A percentile compares a stretch with the other conserved stretches of the same genome.
These are phyloP conservation scores for Jacaranda mimosifolia DNA, from an alignment of 257 asterid species.

Conservation along the genomic window DNA sequence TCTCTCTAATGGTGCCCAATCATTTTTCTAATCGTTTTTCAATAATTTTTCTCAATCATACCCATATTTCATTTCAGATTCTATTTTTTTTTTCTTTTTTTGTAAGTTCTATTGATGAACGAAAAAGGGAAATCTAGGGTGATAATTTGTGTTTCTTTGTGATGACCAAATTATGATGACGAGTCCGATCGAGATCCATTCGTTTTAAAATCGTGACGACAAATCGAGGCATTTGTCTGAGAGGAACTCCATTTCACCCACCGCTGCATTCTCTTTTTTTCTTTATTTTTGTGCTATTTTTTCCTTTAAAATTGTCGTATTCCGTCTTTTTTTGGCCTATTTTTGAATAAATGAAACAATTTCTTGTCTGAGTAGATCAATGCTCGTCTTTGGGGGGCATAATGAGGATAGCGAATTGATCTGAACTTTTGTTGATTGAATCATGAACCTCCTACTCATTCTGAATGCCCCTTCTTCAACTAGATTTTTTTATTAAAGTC, in stretches of 20 bases:
- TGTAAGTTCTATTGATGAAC: neutral
- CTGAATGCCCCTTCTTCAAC: conserved; percentile 40
- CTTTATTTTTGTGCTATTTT: neutral
- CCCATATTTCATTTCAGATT: neutral
- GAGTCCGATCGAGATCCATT: conserved; percentile 95
- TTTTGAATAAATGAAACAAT: neutral
- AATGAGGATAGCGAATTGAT: conserved; percentile 41
- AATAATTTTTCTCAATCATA: neutral
- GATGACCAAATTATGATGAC: conserved; percentile 80
- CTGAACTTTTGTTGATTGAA: conserved; percentile 45
- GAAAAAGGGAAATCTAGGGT: neutral
- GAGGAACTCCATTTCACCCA: conserved; percentile 46
- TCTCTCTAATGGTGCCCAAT: conserved; percentile 9
- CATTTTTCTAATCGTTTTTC: neutral
- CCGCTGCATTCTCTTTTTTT: too few species aligned
- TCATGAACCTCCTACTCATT: conserved; percentile 60
- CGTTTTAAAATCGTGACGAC: conserved; percentile 67
- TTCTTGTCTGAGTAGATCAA: neutral
- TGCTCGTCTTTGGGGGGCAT: conserved; percentile 26
- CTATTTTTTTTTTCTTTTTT: too few species aligned
- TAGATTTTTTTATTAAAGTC: neutral
- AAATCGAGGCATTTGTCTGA: conserved; percentile 94
- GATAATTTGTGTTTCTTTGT: conserved; percentile 51
- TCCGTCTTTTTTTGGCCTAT: neutral
- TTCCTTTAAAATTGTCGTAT: neutral